Base-by-base conservation (phyloP, 2,329 filamentous ascomycete species). In the Aspergillus fumigatiaffinis region DNA sequence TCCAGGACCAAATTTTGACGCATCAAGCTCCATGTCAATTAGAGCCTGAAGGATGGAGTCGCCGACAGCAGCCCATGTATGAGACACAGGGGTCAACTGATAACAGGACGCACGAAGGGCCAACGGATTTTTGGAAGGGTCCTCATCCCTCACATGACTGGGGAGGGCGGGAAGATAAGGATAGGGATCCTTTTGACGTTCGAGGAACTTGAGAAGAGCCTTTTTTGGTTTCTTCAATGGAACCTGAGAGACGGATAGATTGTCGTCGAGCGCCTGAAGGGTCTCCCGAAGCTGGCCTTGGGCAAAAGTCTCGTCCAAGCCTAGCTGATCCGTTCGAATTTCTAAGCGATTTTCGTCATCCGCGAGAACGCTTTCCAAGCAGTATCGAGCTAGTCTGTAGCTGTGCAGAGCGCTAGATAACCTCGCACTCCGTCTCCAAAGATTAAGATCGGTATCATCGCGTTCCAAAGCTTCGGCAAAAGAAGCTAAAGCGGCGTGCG, bases 401-500 rank as follows among this genome's bases (percentile, higher is more conserved):
- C 84, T 87, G 52, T 82, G 78, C 9, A 87, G 71, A 52, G 85
- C 76, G 53, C 79, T 78, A 10, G 82, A 80, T 2, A 88, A 79
- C 20, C 83, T 80, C 21, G 84, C 81, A 23, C 82, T 80, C 61
- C 84, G 82, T 57, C 85, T 78, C 85, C 85, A 88, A 23, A 87
- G 73, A 64, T 87, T 84, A 42, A 86, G 71, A 64, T 88, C 85
- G 4, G 82, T 81, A 59, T 87, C 85, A 68, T 88, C 85, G 55
- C 85, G 83, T 66, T 87, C 84, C 55, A 88, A 71, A 1, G 85
- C 85, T 62, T 86, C 79, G 3, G 84, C 82, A 61, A 87, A 87
- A 58, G 81, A 80, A 42, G 73, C 67, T 20, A 87, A 68, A 12
- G 80, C 79, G 23, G 72, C 65, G 25, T 63, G 70, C 1, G 78